Evolutionary conservation across 352 stramenopile species (phyloP).

Genomic region (Globisporangium parvum): DNA sequence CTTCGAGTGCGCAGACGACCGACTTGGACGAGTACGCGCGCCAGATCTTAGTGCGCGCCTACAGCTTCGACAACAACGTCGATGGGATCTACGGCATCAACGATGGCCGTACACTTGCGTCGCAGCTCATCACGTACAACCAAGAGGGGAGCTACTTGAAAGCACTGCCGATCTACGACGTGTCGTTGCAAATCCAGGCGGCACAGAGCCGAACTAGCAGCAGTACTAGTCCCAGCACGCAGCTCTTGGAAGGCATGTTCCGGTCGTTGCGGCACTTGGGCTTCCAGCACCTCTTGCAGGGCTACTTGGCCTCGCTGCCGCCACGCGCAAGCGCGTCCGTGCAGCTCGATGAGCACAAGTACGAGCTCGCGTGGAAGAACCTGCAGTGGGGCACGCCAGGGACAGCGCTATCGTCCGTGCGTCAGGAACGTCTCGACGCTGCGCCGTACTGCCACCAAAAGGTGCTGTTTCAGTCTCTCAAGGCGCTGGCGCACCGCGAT

Average conservation of each 20-base stretch:
- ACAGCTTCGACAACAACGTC: constrained; percentile 52
- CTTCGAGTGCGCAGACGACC: constrained; percentile 13
- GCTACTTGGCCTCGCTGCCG: constrained; percentile 34
- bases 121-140: constrained; percentile 69
- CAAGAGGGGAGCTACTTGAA: constrained; percentile 53
- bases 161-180: constrained; percentile 69
- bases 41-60: constrained; percentile 58
- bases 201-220: background rate
- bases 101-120: constrained; percentile 59
- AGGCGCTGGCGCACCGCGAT: constrained; percentile 52
- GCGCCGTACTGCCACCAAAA: constrained; percentile 41
- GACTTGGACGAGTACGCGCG: constrained; percentile 26
- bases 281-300: constrained; percentile 65
- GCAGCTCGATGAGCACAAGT: constrained; percentile 51
- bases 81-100: constrained; percentile 80
- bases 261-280: constrained; percentile 57
- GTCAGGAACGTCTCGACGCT: background rate
- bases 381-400: constrained; percentile 64
- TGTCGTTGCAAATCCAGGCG: constrained; percentile 30
- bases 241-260: constrained; percentile 41
- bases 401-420: constrained; percentile 7
- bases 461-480: constrained; percentile 46
- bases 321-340: constrained; percentile 1
- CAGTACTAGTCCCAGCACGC: background rate
- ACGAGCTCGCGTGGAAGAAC: constrained; percentile 73